Base-by-base conservation (phyloP, 371 early-diverging fungal genomes). In the Mucor sp. region DNA sequence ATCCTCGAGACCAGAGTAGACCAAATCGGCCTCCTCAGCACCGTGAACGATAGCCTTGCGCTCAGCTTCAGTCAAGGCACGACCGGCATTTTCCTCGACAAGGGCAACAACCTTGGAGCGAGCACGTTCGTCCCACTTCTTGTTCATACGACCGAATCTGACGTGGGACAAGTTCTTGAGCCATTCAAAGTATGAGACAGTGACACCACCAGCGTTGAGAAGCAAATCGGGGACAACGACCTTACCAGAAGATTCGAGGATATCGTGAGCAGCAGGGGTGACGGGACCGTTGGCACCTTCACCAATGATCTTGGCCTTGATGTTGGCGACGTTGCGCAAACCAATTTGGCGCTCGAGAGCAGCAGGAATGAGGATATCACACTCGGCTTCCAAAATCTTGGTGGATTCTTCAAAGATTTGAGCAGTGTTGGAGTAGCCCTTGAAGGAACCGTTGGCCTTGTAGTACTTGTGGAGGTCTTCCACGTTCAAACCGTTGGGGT, bases 221-320 rank as follows among this genome's bases (percentile, higher is more conserved):
- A 94, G 74, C 67, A 94, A 80, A 73, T 95, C 95, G 19, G 95
- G 95, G 39, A 95, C 76, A 50, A 95, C 87, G 4, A 90, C 82
- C 39, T 87, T 81, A 62, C 93, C 93, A 62, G 85, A 83, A 28
- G 81, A 70, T 58, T 87, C 87, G 41, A 95, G 83, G 44, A 82
- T 76, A 32, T 89, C 90, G 70, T 95, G 91, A 30, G 91, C 95
- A 55, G 66, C 91, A 11, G 94, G 94, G 0, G 95, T 95, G 7
- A 91, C 77, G 3, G 95, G 95, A 14, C 95, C 95, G 77, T 95
- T 95, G 67, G 95, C 95, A 27, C 90, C 95, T 75, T 95, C 95
- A 74, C 92, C 94, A 62, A 95, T 85, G 30, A 95, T 65, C 86
- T 95, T 95, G 72, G 95, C 95, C 74, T 89, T 88, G 75, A 95